phyloP scores from a whole-genome alignment of 2,329 filamentous ascomycete genomes.

The Penicillium hordei region DNA sequence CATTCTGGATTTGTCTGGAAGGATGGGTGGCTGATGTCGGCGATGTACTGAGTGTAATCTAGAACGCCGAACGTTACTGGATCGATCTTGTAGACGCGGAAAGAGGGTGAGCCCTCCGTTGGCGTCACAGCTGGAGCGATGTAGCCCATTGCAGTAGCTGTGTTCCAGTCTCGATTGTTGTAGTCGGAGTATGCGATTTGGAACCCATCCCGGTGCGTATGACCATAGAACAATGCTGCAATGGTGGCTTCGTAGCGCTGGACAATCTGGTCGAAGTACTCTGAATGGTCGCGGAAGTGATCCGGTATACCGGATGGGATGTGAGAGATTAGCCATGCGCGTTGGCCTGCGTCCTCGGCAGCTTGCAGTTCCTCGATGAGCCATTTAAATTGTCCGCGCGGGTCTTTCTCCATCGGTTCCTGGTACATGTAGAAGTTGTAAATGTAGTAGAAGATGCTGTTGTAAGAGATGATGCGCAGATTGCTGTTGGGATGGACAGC shows the following conservation, averaged over 20 bases:
- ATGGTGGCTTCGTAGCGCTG: constrained; percentile 56
- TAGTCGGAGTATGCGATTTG: constrained; percentile 57
- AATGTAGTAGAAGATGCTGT: constrained; percentile 61
- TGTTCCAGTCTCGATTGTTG: constrained; percentile 40
- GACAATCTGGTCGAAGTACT: constrained; percentile 56
- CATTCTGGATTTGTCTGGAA: constrained; percentile 54
- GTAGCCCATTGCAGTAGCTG: constrained; percentile 54
- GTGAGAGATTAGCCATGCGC: constrained; percentile 60
- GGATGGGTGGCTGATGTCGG: constrained; percentile 50
- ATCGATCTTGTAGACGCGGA: constrained; percentile 60
- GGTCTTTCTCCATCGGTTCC: constrained; percentile 52
- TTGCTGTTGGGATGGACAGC: constrained; percentile 47
- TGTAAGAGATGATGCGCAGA: constrained; percentile 59
- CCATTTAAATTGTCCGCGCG: constrained; percentile 55
- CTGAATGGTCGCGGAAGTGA: constrained; percentile 54
- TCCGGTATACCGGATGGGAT: constrained; percentile 55
- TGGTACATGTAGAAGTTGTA: constrained; percentile 59
- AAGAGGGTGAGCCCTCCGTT: constrained; percentile 56
- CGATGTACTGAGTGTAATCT: constrained; percentile 56
- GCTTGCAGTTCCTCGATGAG: constrained; percentile 54
- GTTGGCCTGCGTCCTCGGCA: constrained; percentile 54
- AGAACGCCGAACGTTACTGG: constrained; percentile 57
- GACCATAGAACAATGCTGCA: constrained; percentile 57
- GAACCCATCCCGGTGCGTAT: constrained; percentile 60
- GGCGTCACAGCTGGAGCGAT: constrained; percentile 57